Base-by-base conservation (phyloP, 768 basidiomycete genomes). In the Collybiopsis confluens region DNA sequence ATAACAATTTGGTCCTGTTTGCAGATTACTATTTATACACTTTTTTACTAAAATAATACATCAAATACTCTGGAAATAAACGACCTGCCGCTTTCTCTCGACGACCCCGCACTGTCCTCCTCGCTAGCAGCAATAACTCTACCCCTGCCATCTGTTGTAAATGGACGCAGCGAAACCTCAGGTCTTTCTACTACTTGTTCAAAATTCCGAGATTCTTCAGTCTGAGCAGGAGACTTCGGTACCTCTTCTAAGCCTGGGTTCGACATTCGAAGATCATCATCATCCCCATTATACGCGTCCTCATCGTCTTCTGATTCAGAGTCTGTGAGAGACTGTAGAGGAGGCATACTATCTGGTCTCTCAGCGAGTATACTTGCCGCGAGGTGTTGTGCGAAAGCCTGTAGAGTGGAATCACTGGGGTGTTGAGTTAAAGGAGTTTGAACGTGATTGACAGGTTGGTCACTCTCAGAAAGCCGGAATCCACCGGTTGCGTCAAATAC, bases 131-230 rank as follows among this genome's bases (percentile, higher is more conserved):
- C 56, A 16, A 85, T 78, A 20, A 84, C 83, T 52, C 83, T 71
- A 8, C 83, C 83, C 43, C 84, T 73, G 24, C 83, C 83, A 63
- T 86, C 84, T 13, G 84, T 85, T 54, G 82, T 70, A 60, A 85
- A 85, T 6, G 79, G 76, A 27, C 81, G 79, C 26, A 41, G 51
- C 13, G 45, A 54, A n/a, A 45, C n/a, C 16, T 41, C n/a, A 24
- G 54, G 49, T 8, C 24, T n/a, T 15, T 59, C 51, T 20, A 45
- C 59, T 10, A 26, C 21, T 4, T 55, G 44, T 11, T 46, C 38
- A 36, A 30, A 7, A 42, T 6, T 4, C 20, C 27, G 11, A 5
- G 42, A 11, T 24, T 18, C 20, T 13, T 23, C 44, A 24, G 16
- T n/a, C 26, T 6, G 15, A 4, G 6, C 13, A 6, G 41, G 18